phyloP scores from a whole-genome alignment of 345 rosid genomes.

The Brassica carinata region DNA sequence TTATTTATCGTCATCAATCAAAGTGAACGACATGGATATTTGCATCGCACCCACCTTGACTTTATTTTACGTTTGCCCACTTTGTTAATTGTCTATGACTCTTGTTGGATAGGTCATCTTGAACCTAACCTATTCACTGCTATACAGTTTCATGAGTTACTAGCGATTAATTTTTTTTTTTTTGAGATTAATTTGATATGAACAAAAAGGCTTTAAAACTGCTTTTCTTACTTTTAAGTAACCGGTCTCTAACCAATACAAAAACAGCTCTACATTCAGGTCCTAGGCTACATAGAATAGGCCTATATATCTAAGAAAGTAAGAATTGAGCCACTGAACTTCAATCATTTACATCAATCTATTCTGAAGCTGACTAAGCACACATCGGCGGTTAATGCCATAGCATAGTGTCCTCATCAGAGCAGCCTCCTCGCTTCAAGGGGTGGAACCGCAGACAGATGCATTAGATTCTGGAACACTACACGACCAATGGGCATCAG shows the following conservation, averaged over 20 bases:
- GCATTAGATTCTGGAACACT: slow-evolving; percentile 97
- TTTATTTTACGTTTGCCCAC: no score
- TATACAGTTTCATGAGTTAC: not conserved
- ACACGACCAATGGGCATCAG: slow-evolving; percentile 85
- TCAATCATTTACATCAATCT: slow-evolving; percentile 73
- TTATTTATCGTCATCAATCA: slow-evolving; percentile 35
- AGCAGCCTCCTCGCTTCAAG: slow-evolving; percentile 90
- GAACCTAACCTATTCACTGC: slow-evolving; percentile 1
- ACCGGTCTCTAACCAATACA: not conserved
- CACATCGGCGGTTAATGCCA: slow-evolving; percentile 95
- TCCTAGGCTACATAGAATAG: not conserved
- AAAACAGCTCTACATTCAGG: not conserved
- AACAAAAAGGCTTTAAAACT: not conserved
- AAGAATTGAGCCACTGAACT: not conserved
- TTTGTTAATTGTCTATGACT: not conserved
- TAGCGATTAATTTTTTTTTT: not conserved
- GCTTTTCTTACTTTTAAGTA: not conserved
- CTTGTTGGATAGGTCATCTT: slow-evolving; percentile 14
- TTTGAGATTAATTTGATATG: not conserved
- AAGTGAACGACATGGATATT: slow-evolving; percentile 13
- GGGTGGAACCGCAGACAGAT: slow-evolving; percentile 97
- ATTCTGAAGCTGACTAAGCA: slow-evolving; percentile 75
- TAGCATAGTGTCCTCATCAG: slow-evolving; percentile 98
- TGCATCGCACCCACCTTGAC: not conserved
- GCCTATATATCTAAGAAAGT: not conserved